These are phyloP conservation scores for Lupinus albus DNA, from an alignment of 306 rosid genomes.

Conservation along the genomic window DNA sequence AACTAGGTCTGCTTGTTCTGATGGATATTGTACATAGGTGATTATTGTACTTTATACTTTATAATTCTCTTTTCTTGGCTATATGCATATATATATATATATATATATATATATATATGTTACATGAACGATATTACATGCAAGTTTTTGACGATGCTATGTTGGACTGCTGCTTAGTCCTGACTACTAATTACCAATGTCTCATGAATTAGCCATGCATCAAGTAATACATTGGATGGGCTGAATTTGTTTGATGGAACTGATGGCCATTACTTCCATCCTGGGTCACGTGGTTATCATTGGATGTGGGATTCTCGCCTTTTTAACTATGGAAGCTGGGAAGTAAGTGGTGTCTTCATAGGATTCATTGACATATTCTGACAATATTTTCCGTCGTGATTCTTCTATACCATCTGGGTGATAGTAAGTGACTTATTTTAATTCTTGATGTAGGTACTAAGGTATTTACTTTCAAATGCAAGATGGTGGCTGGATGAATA, in stretches of 20 bases:
- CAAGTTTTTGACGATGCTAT: not conserved
- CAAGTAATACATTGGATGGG: constrained; percentile 92
- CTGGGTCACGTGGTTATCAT: constrained; percentile 96
- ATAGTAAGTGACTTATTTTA: constrained; percentile 25
- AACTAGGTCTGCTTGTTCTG: constrained; percentile 90
- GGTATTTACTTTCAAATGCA: constrained; percentile 92
- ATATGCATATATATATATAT: too few species aligned
- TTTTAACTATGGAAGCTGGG: constrained; percentile 99
- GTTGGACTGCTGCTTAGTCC: constrained; percentile 36
- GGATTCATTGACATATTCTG: constrained; percentile 19
- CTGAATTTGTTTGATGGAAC: constrained; percentile 98
- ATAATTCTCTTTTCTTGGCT: constrained; percentile 20
- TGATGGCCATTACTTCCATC: constrained; percentile 88
- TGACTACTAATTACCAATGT: constrained; percentile 31
- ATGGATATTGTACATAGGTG: constrained; percentile 99
- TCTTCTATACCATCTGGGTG: constrained; percentile 28
- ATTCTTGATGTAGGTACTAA: constrained; percentile 68
- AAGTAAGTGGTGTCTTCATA: constrained; percentile 60
- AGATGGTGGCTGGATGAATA: constrained; percentile 99
- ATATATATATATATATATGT: constrained; percentile 3
- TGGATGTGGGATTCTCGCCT: constrained; percentile 99
- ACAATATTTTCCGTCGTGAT: constrained; percentile 7
- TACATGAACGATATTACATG: constrained; percentile 24
- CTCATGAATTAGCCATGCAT: constrained; percentile 70
- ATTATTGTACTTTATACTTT: constrained; percentile 12